Percentiles rank a stretch among this genome's conserved stretches.
These are phyloP conservation scores for Solanum arcanum DNA, from an alignment of 257 asterid species.

Conservation along the genomic window DNA sequence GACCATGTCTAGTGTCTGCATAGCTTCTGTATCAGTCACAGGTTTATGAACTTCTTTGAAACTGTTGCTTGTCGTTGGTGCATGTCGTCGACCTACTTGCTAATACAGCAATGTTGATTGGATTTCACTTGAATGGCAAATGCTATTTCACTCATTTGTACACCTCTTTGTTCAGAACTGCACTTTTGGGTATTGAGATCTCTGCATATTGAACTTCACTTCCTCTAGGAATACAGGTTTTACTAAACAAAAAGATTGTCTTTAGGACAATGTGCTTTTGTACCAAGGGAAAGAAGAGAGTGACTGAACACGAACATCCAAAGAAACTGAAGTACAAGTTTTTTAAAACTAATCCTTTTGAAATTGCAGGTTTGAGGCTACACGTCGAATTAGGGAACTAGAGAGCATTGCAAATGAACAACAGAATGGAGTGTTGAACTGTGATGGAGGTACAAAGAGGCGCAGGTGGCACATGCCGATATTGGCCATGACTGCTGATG, in stretches of 20 bases:
- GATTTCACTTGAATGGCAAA: background rate
- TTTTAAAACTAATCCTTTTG: background rate
- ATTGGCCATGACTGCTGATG: constrained; percentile 95
- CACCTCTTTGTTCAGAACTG: background rate
- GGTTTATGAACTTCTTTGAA: background rate
- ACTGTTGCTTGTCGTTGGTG: background rate
- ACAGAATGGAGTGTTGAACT: constrained; percentile 12
- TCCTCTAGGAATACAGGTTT: background rate
- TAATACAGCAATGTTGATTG: background rate
- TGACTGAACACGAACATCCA: background rate
- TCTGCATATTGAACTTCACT: background rate
- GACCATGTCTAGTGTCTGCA: background rate
- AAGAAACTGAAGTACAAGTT: background rate
- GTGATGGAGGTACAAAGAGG: background rate
- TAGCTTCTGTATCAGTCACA: background rate
- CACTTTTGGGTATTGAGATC: background rate
- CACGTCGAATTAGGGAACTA: constrained; percentile 63
- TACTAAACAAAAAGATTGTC: background rate
- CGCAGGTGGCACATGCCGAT: constrained; percentile 62
- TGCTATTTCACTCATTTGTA: background rate
- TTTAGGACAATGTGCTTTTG: background rate
- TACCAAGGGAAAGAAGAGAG: background rate
- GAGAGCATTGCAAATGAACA: constrained; percentile 38
- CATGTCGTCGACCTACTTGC: background rate
- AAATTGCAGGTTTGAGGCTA: constrained; percentile 72